phyloP scores from a whole-genome alignment of 495 filamentous ascomycete genomes.

The Penicillium chermesinum region DNA sequence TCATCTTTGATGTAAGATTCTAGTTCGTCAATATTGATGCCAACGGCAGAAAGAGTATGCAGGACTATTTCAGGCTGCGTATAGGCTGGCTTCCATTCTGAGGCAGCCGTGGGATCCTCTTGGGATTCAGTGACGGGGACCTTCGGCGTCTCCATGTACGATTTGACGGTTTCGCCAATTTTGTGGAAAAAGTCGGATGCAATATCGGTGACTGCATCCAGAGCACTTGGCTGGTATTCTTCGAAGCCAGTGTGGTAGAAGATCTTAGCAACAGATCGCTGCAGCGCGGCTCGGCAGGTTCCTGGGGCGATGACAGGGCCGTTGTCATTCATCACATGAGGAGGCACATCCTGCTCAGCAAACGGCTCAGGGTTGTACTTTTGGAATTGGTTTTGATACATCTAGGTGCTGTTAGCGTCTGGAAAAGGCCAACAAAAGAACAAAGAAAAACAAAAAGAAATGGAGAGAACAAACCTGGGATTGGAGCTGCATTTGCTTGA shows the following conservation, averaged over 20 bases:
- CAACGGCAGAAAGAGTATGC: constrained; percentile 77
- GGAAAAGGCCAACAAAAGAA: too few species aligned
- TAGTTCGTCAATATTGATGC: constrained; percentile 72
- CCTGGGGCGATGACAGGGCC: constrained; percentile 79
- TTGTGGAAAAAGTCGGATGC: constrained; percentile 86
- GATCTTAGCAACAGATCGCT: constrained; percentile 86
- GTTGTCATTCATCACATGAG: constrained; percentile 80
- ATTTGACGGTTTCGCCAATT: constrained; percentile 67
- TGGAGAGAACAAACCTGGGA: constrained; percentile 64
- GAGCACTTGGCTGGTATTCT: constrained; percentile 89
- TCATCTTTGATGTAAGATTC: constrained; percentile 93
- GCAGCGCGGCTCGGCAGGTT: constrained; percentile 74
- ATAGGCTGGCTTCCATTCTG: constrained; percentile 60
- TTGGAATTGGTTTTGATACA: constrained; percentile 96
- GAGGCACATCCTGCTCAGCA: constrained; percentile 73
- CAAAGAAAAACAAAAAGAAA: not conserved
- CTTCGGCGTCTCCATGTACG: constrained; percentile 79
- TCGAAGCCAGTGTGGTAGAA: constrained; percentile 98
- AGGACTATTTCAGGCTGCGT: constrained; percentile 78
- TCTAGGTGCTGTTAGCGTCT: too few species aligned
- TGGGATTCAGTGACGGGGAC: constrained; percentile 41
- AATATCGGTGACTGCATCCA: constrained; percentile 87
- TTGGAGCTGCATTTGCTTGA: constrained; percentile 99
- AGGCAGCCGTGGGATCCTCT: constrained; percentile 21
- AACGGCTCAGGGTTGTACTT: constrained; percentile 95